phyloP scores from a whole-genome alignment of 1,284 basidiomycete species.

The Apiotrichum porosum region DNA sequence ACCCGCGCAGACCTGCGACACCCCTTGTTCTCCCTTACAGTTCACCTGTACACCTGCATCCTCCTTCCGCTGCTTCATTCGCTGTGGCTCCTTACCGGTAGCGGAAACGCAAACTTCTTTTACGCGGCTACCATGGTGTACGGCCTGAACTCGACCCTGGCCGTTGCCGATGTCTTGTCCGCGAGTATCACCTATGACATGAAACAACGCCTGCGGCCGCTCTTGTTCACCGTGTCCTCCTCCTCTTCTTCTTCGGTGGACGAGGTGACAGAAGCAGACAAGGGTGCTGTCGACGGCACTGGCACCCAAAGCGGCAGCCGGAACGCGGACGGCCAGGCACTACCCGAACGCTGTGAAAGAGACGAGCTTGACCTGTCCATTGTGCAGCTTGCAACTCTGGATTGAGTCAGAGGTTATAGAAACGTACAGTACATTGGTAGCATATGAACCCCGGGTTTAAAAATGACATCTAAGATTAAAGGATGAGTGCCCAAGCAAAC shows the following conservation, averaged over 20 bases:
- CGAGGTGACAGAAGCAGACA: neutral
- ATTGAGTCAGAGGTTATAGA: neutral
- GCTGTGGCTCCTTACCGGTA: slow-evolving; percentile 85
- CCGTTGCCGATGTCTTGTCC: slow-evolving; percentile 73
- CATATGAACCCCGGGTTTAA: too few species aligned
- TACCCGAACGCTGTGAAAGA: too few species aligned
- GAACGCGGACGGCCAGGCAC: too few species aligned
- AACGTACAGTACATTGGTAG: slow-evolving; percentile 1
- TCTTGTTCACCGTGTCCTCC: too few species aligned
- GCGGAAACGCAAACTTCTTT: slow-evolving; percentile 97
- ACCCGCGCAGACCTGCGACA: slow-evolving; percentile 68
- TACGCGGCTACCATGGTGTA: slow-evolving; percentile 94
- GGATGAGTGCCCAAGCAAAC: neutral
- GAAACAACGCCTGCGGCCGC: neutral
- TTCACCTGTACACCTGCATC: slow-evolving; percentile 77
- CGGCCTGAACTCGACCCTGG: slow-evolving; percentile 78
- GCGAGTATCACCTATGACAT: slow-evolving; percentile 45
- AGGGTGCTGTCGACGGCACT: neutral
- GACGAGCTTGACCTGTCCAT: neutral
- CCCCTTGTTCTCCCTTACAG: slow-evolving; percentile 76
- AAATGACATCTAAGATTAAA: neutral
- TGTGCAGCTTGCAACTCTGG: slow-evolving; percentile 10
- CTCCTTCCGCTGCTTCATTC: slow-evolving; percentile 88
- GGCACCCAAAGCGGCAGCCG: neutral
- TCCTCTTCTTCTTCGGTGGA: too few species aligned